Base-by-base conservation (phyloP, 805 yeast species). In the Candida nonsorbophila region DNA sequence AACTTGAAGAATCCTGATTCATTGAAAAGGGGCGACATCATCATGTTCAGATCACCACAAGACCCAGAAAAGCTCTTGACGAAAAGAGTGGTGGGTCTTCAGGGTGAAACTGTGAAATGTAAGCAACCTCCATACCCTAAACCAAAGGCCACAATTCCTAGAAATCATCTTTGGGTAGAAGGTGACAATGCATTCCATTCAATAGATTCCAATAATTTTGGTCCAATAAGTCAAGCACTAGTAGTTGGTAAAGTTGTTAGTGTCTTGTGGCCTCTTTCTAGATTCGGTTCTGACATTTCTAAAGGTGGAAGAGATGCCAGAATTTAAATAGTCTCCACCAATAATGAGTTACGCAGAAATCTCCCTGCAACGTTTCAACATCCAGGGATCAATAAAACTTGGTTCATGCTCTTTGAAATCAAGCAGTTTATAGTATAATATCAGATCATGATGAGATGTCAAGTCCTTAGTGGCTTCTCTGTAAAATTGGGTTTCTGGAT, bases 131-230 rank as follows among this genome's bases (percentile, higher is more conserved):
- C 79, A 14, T 85, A 84, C 47, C 86, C 94, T 5, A 69, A 77
- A 47, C 60, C 66, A 2, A 56, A 62, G 24, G 78, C 80, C 4
- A 53, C 58, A 19, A 61, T 90, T 2, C 96, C 96, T 2, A 57
- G 82, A 31, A 80, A 77, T 45, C 97, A 90, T 49, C 43, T 85
- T 5, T 90, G 97, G 97, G 87, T 87, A 0, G 97, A 90, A 52
- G 97, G 97, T 5, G 97, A 90, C 53, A 87, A 85, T 49, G 55
- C 74, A 10, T 58, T 61, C 34, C 90, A 81, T 45, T 80, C 94
- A 1, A 62, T 87, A 2, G 97, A 90, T 56, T 79, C 90, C 29
- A 88, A 87, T 52, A 72, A 69, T 6, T 90, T 84, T 59, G 97
- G 97, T 0, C 95, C 97, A 0, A 71, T 90, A 1, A 79, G 94